Percentiles rank a stretch among this genome's conserved stretches.
phyloP scores from a whole-genome alignment of 2,329 filamentous ascomycete species.

The Aspergillus sclerotialis region DNA sequence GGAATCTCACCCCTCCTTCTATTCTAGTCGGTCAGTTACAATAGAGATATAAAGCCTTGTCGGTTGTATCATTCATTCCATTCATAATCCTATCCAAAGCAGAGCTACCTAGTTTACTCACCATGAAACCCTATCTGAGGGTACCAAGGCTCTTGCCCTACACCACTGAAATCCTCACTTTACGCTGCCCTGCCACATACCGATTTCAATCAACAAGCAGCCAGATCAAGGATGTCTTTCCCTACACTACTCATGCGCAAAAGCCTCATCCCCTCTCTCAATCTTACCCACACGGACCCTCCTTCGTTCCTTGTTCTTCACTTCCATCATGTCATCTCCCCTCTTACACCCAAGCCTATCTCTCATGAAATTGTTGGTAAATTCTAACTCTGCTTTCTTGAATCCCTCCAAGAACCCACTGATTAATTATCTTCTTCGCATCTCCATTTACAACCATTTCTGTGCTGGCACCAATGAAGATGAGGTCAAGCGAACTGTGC shows the following conservation, averaged over 20 bases:
- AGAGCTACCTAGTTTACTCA: too few species aligned
- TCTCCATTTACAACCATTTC: constrained; percentile 43
- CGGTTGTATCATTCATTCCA: too few species aligned
- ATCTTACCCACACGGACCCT: constrained; percentile 12
- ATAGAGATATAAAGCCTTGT: too few species aligned
- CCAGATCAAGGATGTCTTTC: not conserved
- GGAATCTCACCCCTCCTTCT: too few species aligned
- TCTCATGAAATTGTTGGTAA: constrained; percentile 27
- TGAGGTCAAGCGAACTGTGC: constrained; percentile 33
- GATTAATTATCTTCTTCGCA: constrained; percentile 30
- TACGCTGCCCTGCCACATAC: too few species aligned
- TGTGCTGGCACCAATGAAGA: constrained; percentile 38
- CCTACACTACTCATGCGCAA: not conserved
- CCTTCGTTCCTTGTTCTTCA: constrained; percentile 13
- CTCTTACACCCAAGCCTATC: constrained; percentile 11
- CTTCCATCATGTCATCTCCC: constrained; percentile 13
- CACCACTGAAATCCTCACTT: too few species aligned
- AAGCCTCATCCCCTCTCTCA: constrained; percentile 6
- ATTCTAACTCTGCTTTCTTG: constrained; percentile 30
- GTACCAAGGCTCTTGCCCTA: too few species aligned
- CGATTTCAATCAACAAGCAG: not conserved
- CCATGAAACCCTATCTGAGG: too few species aligned
- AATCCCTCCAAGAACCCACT: constrained; percentile 36
- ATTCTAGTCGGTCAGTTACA: too few species aligned
- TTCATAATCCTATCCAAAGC: too few species aligned